Evolutionary conservation across 306 rosid genomes (phyloP).

Genomic region (Ceratonia siliqua): DNA sequence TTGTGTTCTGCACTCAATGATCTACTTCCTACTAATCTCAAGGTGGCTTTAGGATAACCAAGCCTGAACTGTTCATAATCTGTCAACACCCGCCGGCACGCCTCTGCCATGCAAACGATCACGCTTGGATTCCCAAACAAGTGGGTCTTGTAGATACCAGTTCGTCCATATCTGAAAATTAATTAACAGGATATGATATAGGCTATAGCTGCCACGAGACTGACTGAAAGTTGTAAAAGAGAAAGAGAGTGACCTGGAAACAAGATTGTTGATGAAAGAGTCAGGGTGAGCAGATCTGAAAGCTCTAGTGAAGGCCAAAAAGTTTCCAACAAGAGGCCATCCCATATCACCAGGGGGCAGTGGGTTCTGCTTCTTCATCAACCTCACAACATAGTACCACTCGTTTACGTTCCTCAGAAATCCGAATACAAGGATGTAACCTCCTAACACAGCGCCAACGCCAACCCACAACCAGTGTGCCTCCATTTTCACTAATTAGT

Average conservation of each 20-base stretch:
- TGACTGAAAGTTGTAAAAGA: not conserved
- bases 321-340: slow-evolving; percentile 37
- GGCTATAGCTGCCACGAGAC: not conserved
- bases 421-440: slow-evolving; percentile 10
- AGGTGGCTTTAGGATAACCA: slow-evolving; percentile 32
- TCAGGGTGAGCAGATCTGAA: slow-evolving; percentile 28
- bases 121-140: slow-evolving; percentile 35
- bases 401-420: slow-evolving; percentile 27
- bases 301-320: slow-evolving; percentile 8
- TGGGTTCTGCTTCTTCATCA: not conserved
- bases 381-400: slow-evolving; percentile 13
- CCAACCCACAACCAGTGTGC: not conserved
- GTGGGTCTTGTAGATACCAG: slow-evolving; percentile 37
- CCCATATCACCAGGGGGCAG: slow-evolving; percentile 45
- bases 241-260: slow-evolving; percentile 12
- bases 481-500: not conserved
- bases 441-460: not conserved
- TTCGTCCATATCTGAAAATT: slow-evolving; percentile 23
- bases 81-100: slow-evolving; percentile 19
- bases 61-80: slow-evolving; percentile 27
- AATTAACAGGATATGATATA: no score
- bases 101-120: slow-evolving; percentile 17
- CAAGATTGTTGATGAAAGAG: not conserved
- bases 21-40: not conserved
- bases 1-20: slow-evolving; percentile 27